Conservation (phyloP, 257 asterid species). For the Fraxinus excelsior region DNA sequence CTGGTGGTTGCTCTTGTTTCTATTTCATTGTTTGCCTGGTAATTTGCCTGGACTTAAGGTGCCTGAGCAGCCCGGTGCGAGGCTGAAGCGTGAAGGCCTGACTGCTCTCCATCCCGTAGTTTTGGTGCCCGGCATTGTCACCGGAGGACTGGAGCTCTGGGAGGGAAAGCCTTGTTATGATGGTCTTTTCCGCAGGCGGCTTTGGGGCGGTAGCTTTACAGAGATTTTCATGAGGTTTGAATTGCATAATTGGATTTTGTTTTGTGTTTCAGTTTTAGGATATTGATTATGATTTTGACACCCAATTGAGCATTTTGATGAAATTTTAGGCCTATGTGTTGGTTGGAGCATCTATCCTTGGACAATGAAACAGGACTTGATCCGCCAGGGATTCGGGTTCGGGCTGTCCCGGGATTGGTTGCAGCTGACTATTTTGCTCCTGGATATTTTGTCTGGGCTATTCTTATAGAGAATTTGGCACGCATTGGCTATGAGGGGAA, state of each 20-base stretch:
- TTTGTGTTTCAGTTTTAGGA: not conserved
- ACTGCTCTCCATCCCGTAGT: slow-evolving; percentile 73
- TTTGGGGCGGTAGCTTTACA: slow-evolving; percentile 88
- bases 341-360: slow-evolving; percentile 90
- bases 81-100: slow-evolving; percentile 62
- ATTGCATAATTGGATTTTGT: not conserved
- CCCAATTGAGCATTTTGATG: slow-evolving; percentile 17
- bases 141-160: slow-evolving; percentile 98
- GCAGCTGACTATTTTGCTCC: slow-evolving; percentile 95
- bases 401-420: slow-evolving; percentile 78
- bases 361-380: slow-evolving; percentile 96
- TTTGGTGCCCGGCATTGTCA: slow-evolving; percentile 84
- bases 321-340: slow-evolving; percentile 78
- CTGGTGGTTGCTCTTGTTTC: slow-evolving; percentile 72
- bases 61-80: slow-evolving; percentile 62
- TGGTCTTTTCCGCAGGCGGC: slow-evolving; percentile 73
- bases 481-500: slow-evolving; percentile 86
- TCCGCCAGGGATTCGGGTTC: slow-evolving; percentile 87
- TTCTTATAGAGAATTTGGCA: slow-evolving; percentile 86
- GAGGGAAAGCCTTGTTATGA: slow-evolving; percentile 87
- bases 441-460: slow-evolving; percentile 93
- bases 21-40: slow-evolving; percentile 49
- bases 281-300: not conserved
- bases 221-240: slow-evolving; percentile 73
- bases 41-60: slow-evolving; percentile 47